Evolutionary conservation across 83 land plant genomes (phyloP).

Genomic region (Diphasiastrum complanatum): DNA sequence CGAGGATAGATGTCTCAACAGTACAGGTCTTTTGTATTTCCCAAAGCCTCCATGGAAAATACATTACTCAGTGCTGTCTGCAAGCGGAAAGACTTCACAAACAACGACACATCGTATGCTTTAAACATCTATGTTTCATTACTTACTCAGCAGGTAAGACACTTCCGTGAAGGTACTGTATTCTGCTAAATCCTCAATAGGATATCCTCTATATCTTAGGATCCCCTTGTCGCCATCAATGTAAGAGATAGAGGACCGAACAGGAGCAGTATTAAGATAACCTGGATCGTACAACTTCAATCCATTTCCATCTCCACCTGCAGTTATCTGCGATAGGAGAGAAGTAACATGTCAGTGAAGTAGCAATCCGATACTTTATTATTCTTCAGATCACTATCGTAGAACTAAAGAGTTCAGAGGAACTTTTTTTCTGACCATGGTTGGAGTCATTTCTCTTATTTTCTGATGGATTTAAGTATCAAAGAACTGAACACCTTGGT

Average conservation of each 20-base stretch:
- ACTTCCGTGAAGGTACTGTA: constrained; percentile 80
- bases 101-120: too few relatives aligned
- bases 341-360: neutral
- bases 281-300: constrained; percentile 89
- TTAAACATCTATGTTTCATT: neutral
- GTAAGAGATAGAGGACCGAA: constrained; percentile 82
- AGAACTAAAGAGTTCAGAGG: neutral
- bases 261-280: constrained; percentile 87
- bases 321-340: constrained; percentile 42
- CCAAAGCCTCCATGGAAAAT: too few relatives aligned
- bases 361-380: neutral
- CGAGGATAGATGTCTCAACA: too few relatives aligned
- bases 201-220: constrained; percentile 93
- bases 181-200: constrained; percentile 96
- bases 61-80: too few relatives aligned
- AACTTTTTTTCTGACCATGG: too few relatives aligned
- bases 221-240: constrained; percentile 98
- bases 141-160: constrained; percentile 82
- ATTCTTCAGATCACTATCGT: neutral
- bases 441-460: too few relatives aligned
- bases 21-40: too few relatives aligned
- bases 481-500: too few relatives aligned
- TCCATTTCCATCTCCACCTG: constrained; percentile 70
- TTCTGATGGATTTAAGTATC: too few relatives aligned
- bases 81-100: too few relatives aligned